Conservation (phyloP, 108 stramenopile genomes). For the Mayamaea pseudoterrestris region DNA sequence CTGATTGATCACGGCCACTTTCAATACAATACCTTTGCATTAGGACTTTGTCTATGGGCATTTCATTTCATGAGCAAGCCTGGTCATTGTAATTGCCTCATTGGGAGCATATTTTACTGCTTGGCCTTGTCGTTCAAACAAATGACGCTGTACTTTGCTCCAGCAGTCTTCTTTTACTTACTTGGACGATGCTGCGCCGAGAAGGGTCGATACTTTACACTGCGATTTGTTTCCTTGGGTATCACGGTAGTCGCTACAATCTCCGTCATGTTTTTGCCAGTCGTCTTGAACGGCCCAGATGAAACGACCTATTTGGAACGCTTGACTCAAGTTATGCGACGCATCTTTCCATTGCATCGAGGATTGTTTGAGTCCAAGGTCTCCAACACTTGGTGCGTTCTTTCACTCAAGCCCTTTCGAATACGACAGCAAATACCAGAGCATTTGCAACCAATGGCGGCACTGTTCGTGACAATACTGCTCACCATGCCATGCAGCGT, state of each 20-base stretch:
- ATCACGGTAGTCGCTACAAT: slow-evolving; percentile 58
- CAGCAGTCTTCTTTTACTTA: slow-evolving; percentile 79
- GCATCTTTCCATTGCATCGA: slow-evolving; percentile 86
- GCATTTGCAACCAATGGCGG: slow-evolving; percentile 32
- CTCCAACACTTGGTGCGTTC: slow-evolving; percentile 85
- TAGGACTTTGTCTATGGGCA: slow-evolving; percentile 71
- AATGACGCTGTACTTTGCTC: slow-evolving; percentile 92
- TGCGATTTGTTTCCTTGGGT: slow-evolving; percentile 44
- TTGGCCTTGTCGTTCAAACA: slow-evolving; percentile 94
- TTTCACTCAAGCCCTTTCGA: slow-evolving; percentile 48
- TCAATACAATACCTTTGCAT: slow-evolving; percentile 89
- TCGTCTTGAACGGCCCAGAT: slow-evolving; percentile 13
- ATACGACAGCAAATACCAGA: slow-evolving; percentile 46
- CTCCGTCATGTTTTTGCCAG: slow-evolving; percentile 65
- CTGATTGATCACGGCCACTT: slow-evolving; percentile 96
- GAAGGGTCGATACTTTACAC: not conserved
- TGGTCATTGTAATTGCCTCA: not conserved
- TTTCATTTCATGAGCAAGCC: slow-evolving; percentile 20
- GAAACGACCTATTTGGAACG: slow-evolving; percentile 17
- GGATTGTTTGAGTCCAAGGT: slow-evolving; percentile 96
- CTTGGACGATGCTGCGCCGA: slow-evolving; percentile 58
- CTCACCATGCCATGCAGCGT: slow-evolving; percentile 39
- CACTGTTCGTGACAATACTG: slow-evolving; percentile 30
- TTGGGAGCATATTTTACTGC: slow-evolving; percentile 63
- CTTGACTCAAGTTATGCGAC: slow-evolving; percentile 38